These are phyloP conservation scores for Magnolia officinalis DNA, from an alignment of 164 flowering plant genomes.

Conservation along the genomic window DNA sequence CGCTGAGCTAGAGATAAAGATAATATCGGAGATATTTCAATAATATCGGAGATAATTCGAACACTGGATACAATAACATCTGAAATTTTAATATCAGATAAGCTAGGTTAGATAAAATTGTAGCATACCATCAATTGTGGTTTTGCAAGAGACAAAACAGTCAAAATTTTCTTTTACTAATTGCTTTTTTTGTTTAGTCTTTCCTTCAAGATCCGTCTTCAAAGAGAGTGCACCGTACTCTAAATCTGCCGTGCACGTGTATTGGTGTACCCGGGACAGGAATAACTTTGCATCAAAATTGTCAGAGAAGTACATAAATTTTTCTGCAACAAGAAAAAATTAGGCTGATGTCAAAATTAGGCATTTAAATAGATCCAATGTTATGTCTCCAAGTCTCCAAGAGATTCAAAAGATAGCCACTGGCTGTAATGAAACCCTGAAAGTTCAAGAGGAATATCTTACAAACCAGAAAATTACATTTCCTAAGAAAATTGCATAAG, in stretches of 20 bases:
- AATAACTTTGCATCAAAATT: constrained; percentile 85
- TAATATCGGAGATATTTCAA: no score
- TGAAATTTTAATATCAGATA: no score
- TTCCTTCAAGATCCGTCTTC: constrained; percentile 82
- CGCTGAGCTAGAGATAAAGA: no score
- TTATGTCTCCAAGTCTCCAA: neutral
- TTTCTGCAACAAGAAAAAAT: constrained; percentile 51
- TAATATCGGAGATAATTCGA: no score
- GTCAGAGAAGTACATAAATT: constrained; percentile 79
- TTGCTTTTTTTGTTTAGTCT: constrained; percentile 84
- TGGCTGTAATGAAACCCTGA: neutral
- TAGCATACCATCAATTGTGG: constrained; percentile 89
- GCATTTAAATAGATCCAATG: neutral
- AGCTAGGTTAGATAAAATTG: no score
- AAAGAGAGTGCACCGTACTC: constrained; percentile 88
- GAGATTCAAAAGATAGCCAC: constrained; percentile 1
- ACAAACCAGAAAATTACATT: neutral
- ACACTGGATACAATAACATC: no score
- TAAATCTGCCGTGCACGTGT: constrained; percentile 77
- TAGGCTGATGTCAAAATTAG: neutral
- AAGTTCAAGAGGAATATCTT: neutral
- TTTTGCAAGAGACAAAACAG: constrained; percentile 98
- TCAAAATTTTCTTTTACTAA: constrained; percentile 98
- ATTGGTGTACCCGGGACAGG: constrained; percentile 78
- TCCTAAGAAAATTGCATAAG: neutral